Conservation (phyloP, 2,329 filamentous ascomycete genomes). For the Xylaria sp. region DNA sequence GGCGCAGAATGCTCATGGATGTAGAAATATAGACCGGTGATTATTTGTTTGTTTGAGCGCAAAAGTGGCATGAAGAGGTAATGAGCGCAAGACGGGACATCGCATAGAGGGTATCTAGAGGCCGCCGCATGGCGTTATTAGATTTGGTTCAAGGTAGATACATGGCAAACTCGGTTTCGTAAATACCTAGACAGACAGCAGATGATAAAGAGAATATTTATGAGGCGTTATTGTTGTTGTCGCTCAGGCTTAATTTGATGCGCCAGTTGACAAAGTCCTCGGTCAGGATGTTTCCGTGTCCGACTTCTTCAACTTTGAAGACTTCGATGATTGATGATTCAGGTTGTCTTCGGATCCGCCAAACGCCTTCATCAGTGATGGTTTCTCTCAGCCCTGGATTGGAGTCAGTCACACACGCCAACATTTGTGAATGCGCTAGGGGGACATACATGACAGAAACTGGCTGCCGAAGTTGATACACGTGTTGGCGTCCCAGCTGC, state of each 20-base stretch:
- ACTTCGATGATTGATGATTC: conserved; percentile 65
- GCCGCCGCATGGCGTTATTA: conserved; percentile 2
- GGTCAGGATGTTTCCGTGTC: conserved; percentile 70
- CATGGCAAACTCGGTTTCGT: neutral
- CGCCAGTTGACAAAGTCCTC: conserved; percentile 73
- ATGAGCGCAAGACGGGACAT: conserved; percentile 7
- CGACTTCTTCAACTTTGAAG: conserved; percentile 65
- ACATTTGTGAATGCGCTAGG: neutral
- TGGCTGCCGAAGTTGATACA: conserved; percentile 84
- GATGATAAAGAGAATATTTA: conserved; percentile 8
- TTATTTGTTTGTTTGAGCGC: neutral
- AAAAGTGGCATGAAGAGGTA: conserved; percentile 2
- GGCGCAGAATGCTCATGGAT: conserved; percentile 53
- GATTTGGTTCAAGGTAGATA: neutral
- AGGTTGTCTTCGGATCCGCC: conserved; percentile 66
- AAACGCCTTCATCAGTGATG: conserved; percentile 68
- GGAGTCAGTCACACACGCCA: neutral
- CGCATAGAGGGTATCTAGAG: conserved; percentile 22
- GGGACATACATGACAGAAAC: conserved; percentile 66
- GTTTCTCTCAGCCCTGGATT: conserved; percentile 56
- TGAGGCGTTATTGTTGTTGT: conserved; percentile 8
- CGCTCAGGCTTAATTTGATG: conserved; percentile 43
- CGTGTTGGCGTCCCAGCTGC: conserved; percentile 83
- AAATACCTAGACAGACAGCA: neutral
- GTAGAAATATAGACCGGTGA: conserved; percentile 15